Percentiles rank a stretch among this genome's conserved stretches.
phyloP scores from a whole-genome alignment of 1,284 basidiomycete species.

The Austroboletus niveus region DNA sequence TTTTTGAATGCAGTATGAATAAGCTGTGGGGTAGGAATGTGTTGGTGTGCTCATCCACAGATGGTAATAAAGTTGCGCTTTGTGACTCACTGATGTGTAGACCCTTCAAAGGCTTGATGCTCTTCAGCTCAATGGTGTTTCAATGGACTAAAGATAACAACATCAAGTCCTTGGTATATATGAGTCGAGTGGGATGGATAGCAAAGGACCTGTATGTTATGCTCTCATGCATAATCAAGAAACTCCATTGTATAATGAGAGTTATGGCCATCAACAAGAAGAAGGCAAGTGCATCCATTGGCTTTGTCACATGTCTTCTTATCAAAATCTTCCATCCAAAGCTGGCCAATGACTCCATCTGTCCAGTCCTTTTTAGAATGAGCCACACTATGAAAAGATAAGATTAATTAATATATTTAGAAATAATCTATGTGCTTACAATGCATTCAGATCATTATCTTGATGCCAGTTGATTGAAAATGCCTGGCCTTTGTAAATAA shows the following conservation, averaged over 20 bases:
- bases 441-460: not conserved
- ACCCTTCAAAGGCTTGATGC: not conserved
- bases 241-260: conserved; percentile 1
- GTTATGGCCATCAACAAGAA: conserved; percentile 4
- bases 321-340: conserved; percentile 1
- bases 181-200: not conserved
- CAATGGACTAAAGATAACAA: not conserved
- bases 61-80: conserved; percentile 1
- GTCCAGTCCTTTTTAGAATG: not conserved
- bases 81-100: not conserved
- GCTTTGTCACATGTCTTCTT: not conserved
- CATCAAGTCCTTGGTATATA: conserved; percentile 3
- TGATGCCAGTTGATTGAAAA: not conserved
- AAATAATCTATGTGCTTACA: not conserved
- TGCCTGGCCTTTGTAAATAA: no score
- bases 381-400: not conserved
- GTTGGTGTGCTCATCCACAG: not conserved
- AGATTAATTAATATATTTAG: not conserved
- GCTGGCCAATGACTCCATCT: not conserved
- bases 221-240: not conserved
- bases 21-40: not conserved
- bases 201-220: not conserved
- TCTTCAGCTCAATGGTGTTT: not conserved
- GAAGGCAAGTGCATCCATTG: not conserved
- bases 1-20: not conserved